Conservation (phyloP, 2,329 filamentous ascomycete species). For the Aspergillus pseudonomiae region DNA sequence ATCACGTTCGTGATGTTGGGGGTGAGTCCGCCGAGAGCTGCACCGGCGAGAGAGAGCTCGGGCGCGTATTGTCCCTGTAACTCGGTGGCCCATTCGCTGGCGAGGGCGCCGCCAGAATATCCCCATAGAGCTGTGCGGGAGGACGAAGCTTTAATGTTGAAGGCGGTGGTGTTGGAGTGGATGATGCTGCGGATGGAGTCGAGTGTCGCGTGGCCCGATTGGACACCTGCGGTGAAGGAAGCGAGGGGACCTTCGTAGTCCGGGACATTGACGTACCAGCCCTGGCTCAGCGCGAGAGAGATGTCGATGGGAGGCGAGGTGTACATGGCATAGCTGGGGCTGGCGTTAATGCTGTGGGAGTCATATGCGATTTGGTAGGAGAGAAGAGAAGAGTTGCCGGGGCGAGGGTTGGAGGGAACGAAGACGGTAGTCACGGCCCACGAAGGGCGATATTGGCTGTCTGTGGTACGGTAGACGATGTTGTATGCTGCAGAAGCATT, state of each 20-base stretch:
- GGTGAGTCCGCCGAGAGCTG: constrained; percentile 33
- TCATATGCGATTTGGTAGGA: constrained; percentile 45
- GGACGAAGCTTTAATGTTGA: constrained; percentile 15
- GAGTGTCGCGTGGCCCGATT: constrained; percentile 47
- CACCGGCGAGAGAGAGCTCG: constrained; percentile 27
- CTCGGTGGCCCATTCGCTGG: constrained; percentile 19
- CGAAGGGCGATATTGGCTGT: constrained; percentile 19
- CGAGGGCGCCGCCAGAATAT: constrained; percentile 21
- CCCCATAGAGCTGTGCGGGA: constrained; percentile 23
- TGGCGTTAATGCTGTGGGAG: constrained; percentile 21
- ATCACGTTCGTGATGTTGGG: constrained; percentile 31
- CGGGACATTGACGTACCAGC: constrained; percentile 52
- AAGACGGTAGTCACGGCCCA: constrained; percentile 41
- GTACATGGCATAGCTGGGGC: constrained; percentile 26
- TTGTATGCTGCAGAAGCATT: constrained; percentile 18
- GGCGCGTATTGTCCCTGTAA: constrained; percentile 21
- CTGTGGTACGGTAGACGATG: constrained; percentile 24
- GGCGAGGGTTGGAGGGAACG: constrained; percentile 31
- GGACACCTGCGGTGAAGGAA: constrained; percentile 44
- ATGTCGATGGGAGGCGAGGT: constrained; percentile 32
- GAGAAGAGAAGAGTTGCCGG: constrained; percentile 29
- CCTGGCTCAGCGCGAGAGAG: constrained; percentile 38
- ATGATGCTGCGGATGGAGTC: constrained; percentile 47
- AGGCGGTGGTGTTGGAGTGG: constrained; percentile 27
- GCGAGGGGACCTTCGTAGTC: constrained; percentile 51